phyloP scores from a whole-genome alignment of 2,329 filamentous ascomycete genomes.

The Leptoxyphium fumago region DNA sequence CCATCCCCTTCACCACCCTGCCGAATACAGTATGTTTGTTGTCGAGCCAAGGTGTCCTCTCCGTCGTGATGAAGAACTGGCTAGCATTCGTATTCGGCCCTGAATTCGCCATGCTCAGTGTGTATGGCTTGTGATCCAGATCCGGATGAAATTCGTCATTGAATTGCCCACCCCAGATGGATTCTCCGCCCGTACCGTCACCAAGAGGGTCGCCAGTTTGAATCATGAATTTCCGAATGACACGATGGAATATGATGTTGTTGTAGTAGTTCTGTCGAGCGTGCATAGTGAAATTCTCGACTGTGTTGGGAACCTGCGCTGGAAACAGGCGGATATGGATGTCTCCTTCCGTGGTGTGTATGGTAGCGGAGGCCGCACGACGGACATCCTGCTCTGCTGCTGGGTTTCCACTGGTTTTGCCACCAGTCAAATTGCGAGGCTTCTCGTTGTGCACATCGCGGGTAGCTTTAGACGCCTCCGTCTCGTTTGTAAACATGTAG shows the following conservation, averaged over 20 bases:
- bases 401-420: slow-evolving; percentile 34
- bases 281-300: slow-evolving; percentile 95
- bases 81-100: slow-evolving; percentile 89
- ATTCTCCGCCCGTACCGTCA: slow-evolving; percentile 79
- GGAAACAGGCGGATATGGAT: slow-evolving; percentile 89
- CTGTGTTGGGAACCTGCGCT: slow-evolving; percentile 79
- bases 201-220: slow-evolving; percentile 74
- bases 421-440: slow-evolving; percentile 47
- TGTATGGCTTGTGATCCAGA: slow-evolving; percentile 86
- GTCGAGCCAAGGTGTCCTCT: slow-evolving; percentile 93
- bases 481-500: slow-evolving; percentile 95
- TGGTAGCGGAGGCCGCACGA: slow-evolving; percentile 61
- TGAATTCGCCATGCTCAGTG: slow-evolving; percentile 93
- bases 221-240: slow-evolving; percentile 98
- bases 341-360: slow-evolving; percentile 90
- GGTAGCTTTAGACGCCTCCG: slow-evolving; percentile 65
- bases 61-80: slow-evolving; percentile 97
- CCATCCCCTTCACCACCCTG: slow-evolving; percentile 72
- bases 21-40: slow-evolving; percentile 95
- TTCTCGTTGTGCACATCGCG: slow-evolving; percentile 94
- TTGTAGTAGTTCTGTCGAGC: slow-evolving; percentile 89
- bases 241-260: slow-evolving; percentile 89
- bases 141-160: slow-evolving; percentile 77
- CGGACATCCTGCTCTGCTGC: slow-evolving; percentile 49
- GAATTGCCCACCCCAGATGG: slow-evolving; percentile 85